Base-by-base conservation (phyloP, 805 yeast species). In the Candida glaebosa region DNA sequence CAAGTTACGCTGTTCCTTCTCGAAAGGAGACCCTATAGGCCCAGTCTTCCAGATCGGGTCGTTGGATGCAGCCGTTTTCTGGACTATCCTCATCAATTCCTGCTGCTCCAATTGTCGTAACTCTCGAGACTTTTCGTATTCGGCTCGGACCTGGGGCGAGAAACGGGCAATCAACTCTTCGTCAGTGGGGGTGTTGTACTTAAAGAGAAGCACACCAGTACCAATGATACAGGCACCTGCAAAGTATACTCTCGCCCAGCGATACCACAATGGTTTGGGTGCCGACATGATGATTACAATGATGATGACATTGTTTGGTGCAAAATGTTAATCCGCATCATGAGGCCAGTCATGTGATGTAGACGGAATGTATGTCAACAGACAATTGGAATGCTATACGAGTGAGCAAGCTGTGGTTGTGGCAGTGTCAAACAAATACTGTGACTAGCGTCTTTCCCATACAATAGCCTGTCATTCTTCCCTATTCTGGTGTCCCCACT, bases 11-110 rank as follows among this genome's bases (percentile, higher is more conserved):
- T 67, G 58, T 36, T 76, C 73, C 43, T 50, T 63, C 39, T 73
- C 91, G 76, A 85, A 84, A 0, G 95, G 93, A 1, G 83, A 75
- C 34, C 69, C 65, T 30, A 86, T 74, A 1, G 79, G 68, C 0
- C 90, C 95, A 0, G 95, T 80, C 57, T 76, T 82, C 95, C 95
- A 86, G 37, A 85, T 79, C 0, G 95, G 95, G 42, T 84, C 88
- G 49, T 81, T 72, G 12, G 88, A 81, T 1, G 75, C 71, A 2
- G 87, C 63, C 0, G 93, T 84, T 46, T 74, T 56, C 43, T 75
- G 67, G 1, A 79, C 90, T 18, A 84, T 79, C 47, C 76, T 77
- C 76, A 84, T 83, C 47, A 86, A 59, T 53, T 78, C 83, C 48
- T 75, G 73, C 54, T 85, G 91, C 58, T 86, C 95, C 43, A 71